A percentile compares a stretch with the other conserved stretches of the same genome.
Conservation (phyloP, 78 protist genomes). For the Pirum gemmata region DNA sequence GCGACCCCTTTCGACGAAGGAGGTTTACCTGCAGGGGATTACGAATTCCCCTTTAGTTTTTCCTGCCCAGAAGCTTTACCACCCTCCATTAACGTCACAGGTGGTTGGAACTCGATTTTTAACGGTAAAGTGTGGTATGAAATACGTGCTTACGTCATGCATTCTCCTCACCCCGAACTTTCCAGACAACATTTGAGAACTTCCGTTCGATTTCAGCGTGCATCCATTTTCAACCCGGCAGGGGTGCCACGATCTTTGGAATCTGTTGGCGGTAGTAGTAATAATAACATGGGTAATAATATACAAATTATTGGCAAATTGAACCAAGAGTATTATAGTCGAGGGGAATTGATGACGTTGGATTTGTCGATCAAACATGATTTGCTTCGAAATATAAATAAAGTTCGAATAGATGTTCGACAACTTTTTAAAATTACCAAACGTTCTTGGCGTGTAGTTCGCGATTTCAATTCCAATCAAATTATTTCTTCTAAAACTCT, state of each 20-base stretch:
- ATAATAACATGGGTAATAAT: too few species aligned
- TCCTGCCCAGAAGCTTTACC: constrained; percentile 11
- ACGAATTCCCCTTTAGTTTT: constrained; percentile 48
- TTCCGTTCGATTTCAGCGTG: constrained; percentile 30
- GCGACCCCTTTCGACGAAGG: constrained; percentile 42
- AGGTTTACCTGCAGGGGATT: constrained; percentile 42
- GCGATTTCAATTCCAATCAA: too few species aligned
- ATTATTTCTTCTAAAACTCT: too few species aligned
- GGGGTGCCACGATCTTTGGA: too few species aligned
- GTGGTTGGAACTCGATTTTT: constrained; percentile 39
- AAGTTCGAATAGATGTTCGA: too few species aligned
- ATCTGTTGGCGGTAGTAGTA: too few species aligned
- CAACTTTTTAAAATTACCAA: too few species aligned
- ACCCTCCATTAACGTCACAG: constrained; percentile 37
- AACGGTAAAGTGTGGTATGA: constrained; percentile 47
- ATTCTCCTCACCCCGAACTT: constrained; percentile 29
- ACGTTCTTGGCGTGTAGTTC: too few species aligned
- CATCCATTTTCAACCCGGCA: background rate
- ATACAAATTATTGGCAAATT: too few species aligned
- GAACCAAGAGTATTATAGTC: background rate
- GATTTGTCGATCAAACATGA: too few species aligned
- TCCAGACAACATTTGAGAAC: constrained; percentile 33
- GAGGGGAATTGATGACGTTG: background rate
- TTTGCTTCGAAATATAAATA: too few species aligned
- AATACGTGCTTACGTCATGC: constrained; percentile 46